Conservation (phyloP, 1,284 basidiomycete genomes). For the Fomitopsis schrenkii region DNA sequence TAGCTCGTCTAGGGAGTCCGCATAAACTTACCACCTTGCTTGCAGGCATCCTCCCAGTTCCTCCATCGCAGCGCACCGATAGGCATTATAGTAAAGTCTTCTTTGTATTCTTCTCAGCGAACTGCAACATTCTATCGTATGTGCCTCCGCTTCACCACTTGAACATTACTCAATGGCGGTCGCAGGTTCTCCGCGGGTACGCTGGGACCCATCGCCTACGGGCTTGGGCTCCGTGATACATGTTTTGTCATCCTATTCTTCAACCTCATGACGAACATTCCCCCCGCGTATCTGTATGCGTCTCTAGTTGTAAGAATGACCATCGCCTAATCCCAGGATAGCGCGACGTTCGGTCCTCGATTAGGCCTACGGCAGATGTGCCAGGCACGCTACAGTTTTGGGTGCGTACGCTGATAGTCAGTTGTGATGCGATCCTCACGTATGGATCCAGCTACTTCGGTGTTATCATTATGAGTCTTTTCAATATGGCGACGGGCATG, state of each 20-base stretch:
- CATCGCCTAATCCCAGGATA: conserved; percentile 22
- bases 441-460: conserved; percentile 48
- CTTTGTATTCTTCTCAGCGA: conserved; percentile 72
- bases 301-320: conserved; percentile 2
- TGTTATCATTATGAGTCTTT: conserved; percentile 52
- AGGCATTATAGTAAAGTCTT: conserved; percentile 68
- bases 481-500: conserved; percentile 60
- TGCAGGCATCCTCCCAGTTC: conserved; percentile 50
- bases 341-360: conserved; percentile 82
- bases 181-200: conserved; percentile 72
- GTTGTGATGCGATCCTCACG: not conserved
- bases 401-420: conserved; percentile 36
- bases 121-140: conserved; percentile 72
- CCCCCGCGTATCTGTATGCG: conserved; percentile 59
- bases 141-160: conserved; percentile 15
- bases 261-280: conserved; percentile 53
- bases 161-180: not conserved
- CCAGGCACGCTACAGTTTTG: conserved; percentile 75
- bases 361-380: conserved; percentile 89
- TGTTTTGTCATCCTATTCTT: conserved; percentile 77
- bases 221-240: conserved; percentile 66
- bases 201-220: conserved; percentile 64
- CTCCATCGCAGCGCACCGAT: conserved; percentile 49
- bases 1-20: not conserved
- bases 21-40: not conserved